Conservation (phyloP, 2,329 filamentous ascomycete species). For the Calonectria hongkongensis region DNA sequence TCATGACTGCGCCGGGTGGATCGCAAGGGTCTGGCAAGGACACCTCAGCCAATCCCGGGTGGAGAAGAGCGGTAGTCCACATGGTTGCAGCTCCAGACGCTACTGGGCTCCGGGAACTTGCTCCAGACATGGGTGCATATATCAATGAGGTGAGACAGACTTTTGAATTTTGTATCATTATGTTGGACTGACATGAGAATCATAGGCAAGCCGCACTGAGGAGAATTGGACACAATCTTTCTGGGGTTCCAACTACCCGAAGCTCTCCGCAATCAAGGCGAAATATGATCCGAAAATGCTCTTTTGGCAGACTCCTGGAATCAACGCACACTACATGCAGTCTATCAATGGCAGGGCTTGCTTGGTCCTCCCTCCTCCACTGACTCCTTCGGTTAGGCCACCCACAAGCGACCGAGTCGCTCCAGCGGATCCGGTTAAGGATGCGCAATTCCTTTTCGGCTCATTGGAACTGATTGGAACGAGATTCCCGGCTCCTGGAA, state of each 20-base stretch:
- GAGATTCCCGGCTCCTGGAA: not conserved
- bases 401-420: constrained; percentile 9
- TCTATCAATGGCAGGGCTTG: constrained; percentile 3
- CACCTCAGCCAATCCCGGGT: not conserved
- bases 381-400: not conserved
- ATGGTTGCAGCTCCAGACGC: constrained; percentile 7
- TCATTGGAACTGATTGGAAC: constrained; percentile 11
- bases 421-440: not conserved
- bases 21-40: constrained; percentile 2
- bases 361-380: constrained; percentile 4
- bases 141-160: not conserved
- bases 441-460: constrained; percentile 18
- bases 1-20: not conserved
- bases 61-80: constrained; percentile 3
- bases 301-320: constrained; percentile 7
- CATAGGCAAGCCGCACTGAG: not conserved
- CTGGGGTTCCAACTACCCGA: constrained; percentile 11
- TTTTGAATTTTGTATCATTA: too few relatives aligned
- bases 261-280: constrained; percentile 3
- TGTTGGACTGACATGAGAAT: not conserved
- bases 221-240: constrained; percentile 8
- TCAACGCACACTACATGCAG: constrained; percentile 19
- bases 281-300: constrained; percentile 8
- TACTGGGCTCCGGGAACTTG: not conserved
- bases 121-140: constrained; percentile 7